These are phyloP conservation scores for Salix dunnii DNA, from an alignment of 345 rosid species.

Conservation along the genomic window DNA sequence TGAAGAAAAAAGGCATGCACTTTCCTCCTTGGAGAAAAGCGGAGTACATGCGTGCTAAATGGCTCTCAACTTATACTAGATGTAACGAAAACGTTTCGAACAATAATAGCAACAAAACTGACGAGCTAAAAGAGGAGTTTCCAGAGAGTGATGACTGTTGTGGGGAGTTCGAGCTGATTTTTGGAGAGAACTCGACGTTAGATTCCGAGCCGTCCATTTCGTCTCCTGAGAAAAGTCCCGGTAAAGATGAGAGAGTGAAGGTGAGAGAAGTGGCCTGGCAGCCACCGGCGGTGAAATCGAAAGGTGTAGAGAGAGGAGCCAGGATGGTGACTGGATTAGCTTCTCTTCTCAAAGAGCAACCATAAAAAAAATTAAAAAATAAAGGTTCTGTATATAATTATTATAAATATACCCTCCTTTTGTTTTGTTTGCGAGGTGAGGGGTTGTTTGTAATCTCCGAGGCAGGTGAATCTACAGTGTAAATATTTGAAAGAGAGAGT, in stretches of 20 bases:
- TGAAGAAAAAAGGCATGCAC: conserved; percentile 90
- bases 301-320: conserved; percentile 53
- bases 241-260: neutral
- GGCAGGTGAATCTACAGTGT: neutral
- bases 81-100: conserved; percentile 1
- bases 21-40: conserved; percentile 87
- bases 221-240: conserved; percentile 13
- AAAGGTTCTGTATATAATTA: neutral
- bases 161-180: conserved; percentile 61
- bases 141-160: neutral
- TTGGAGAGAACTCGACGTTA: conserved; percentile 38
- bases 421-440: conserved; percentile 3
- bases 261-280: conserved; percentile 38
- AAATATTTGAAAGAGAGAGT: neutral
- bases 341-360: conserved; percentile 66
- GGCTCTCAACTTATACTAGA: conserved; percentile 56
- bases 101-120: conserved; percentile 14
- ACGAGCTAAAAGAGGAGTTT: neutral
- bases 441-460: neutral
- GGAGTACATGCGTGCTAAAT: conserved; percentile 76
- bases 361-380: conserved; percentile 40
- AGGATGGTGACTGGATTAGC: conserved; percentile 87
- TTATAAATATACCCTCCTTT: conserved; percentile 15
- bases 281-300: conserved; percentile 56
- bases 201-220: conserved; percentile 1